These are phyloP conservation scores for Ceratocystis alfenasii DNA, from an alignment of 2,329 filamentous ascomycete species.

Conservation along the genomic window DNA sequence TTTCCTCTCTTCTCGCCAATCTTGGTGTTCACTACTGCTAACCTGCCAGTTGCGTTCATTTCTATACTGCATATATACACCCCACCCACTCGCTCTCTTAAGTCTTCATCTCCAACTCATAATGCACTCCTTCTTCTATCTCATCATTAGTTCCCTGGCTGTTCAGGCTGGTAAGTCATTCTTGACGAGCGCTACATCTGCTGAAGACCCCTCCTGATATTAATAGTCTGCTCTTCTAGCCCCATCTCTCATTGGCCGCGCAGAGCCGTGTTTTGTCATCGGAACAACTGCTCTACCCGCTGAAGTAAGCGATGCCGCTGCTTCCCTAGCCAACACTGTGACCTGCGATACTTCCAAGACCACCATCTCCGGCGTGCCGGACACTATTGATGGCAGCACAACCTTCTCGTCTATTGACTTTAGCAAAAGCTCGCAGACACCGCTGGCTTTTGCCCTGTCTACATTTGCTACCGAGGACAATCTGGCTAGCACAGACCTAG, in stretches of 20 bases:
- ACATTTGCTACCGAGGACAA: conserved; percentile 41
- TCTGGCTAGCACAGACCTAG: conserved; percentile 39
- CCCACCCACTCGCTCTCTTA: background rate
- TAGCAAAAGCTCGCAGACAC: conserved; percentile 35
- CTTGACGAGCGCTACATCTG: too few relatives aligned
- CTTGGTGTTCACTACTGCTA: conserved; percentile 3
- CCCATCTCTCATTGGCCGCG: conserved; percentile 25
- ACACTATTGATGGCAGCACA: conserved; percentile 40
- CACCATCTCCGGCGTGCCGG: conserved; percentile 43
- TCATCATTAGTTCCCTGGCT: conserved; percentile 14
- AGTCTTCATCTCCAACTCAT: background rate
- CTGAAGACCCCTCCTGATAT: background rate
- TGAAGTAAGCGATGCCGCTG: conserved; percentile 37
- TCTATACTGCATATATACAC: background rate
- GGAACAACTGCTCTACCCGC: conserved; percentile 39
- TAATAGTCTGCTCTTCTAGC: conserved; percentile 3
- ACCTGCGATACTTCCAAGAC: conserved; percentile 39
- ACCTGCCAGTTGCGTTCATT: conserved; percentile 11
- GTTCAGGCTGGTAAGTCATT: conserved; percentile 19
- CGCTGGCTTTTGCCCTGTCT: conserved; percentile 43
- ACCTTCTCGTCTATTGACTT: conserved; percentile 48
- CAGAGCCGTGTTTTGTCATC: conserved; percentile 42
- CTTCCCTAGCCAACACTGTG: conserved; percentile 33
- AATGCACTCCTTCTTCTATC: conserved; percentile 15
- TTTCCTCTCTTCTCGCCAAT: background rate